These are phyloP conservation scores for Astrephomene gubernaculifera DNA, from an alignment of 139 green algal genomes.

Conservation along the genomic window DNA sequence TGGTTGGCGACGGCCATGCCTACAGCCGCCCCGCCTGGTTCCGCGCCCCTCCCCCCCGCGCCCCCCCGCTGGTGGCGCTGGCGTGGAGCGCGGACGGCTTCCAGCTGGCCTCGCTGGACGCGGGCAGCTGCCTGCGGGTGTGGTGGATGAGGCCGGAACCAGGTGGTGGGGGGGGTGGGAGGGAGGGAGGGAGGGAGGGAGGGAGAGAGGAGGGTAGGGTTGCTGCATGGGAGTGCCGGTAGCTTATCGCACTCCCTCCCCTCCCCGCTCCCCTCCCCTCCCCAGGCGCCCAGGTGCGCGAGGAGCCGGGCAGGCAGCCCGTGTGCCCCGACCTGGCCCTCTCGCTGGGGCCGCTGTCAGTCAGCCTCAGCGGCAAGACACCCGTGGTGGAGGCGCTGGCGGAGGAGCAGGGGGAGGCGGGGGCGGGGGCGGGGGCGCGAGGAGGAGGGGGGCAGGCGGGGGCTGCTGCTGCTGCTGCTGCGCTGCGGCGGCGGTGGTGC, in stretches of 20 bases:
- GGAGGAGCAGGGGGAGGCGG: slow-evolving; percentile 37
- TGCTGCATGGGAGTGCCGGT: not conserved
- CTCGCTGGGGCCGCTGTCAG: slow-evolving; percentile 37
- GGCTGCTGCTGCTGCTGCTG: not conserved
- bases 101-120: slow-evolving; percentile 61
- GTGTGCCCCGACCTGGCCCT: slow-evolving; percentile 55
- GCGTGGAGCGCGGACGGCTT: slow-evolving; percentile 59
- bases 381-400: slow-evolving; percentile 17
- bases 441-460: slow-evolving; percentile 11
- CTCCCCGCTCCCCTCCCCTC: not conserved
- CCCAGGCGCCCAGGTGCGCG: slow-evolving; percentile 6
- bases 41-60: slow-evolving; percentile 19
- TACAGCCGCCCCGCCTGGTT: slow-evolving; percentile 48
- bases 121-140: slow-evolving; percentile 42
- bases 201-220: not conserved
- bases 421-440: not conserved
- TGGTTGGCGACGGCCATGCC: slow-evolving; percentile 47
- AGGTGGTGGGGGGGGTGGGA: slow-evolving; percentile 15
- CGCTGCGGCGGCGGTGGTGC: slow-evolving; percentile 1
- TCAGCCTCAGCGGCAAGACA: slow-evolving; percentile 49
- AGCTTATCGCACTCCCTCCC: not conserved
- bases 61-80: slow-evolving; percentile 47
- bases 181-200: not conserved
- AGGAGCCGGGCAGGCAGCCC: slow-evolving; percentile 45
- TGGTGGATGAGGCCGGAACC: slow-evolving; percentile 63